These are phyloP conservation scores for Saposhnikovia divaricata DNA, from an alignment of 129 eudicot genomes.

Conservation along the genomic window DNA sequence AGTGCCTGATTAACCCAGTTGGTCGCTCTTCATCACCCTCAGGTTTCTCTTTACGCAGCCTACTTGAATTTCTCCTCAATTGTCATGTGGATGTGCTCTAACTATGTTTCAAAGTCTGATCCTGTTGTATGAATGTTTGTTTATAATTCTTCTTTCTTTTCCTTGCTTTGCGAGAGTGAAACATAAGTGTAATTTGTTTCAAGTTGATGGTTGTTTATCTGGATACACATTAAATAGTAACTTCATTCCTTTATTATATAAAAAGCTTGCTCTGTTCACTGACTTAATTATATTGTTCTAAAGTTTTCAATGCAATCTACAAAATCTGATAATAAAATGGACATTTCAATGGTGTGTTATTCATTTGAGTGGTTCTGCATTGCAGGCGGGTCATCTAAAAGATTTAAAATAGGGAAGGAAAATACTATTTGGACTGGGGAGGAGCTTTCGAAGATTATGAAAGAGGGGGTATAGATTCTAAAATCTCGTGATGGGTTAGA, in stretches of 20 bases:
- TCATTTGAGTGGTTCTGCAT: neutral
- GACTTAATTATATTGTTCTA: neutral
- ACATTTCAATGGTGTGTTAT: neutral
- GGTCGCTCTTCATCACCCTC: neutral
- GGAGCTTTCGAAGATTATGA: neutral
- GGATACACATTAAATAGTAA: neutral
- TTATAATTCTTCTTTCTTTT: neutral
- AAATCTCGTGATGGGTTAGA: neutral
- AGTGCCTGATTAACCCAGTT: neutral
- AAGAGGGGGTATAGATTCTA: neutral
- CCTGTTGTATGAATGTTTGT: neutral
- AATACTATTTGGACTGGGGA: neutral
- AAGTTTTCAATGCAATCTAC: neutral
- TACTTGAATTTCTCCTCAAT: neutral
- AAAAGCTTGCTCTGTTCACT: neutral
- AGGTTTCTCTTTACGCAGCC: neutral
- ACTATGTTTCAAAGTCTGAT: neutral
- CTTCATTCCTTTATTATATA: neutral
- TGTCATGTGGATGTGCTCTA: neutral
- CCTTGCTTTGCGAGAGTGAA: neutral
- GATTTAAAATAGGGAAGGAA: neutral
- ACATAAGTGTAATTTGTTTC: neutral
- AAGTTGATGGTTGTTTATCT: neutral
- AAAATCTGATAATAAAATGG: neutral
- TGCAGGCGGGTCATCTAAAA: neutral